These are phyloP conservation scores for Candida tetrigidarum DNA, from an alignment of 1,139 yeast genomes.

Conservation along the genomic window DNA sequence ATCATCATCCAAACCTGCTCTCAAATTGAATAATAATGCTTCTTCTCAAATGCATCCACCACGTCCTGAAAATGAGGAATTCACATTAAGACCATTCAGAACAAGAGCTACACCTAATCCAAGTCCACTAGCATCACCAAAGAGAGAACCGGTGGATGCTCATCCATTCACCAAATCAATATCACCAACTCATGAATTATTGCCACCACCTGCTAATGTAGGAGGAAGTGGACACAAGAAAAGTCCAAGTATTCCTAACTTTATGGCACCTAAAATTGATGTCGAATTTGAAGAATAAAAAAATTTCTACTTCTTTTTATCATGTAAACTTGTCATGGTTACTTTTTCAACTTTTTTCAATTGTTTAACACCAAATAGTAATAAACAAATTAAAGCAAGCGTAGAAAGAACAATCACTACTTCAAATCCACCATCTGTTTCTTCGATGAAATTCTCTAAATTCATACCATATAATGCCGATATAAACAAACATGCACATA, in stretches of 20 bases:
- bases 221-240: slow-evolving; percentile 6
- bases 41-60: slow-evolving; percentile 16
- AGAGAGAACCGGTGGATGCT: slow-evolving; percentile 12
- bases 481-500: slow-evolving; percentile 43
- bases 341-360: slow-evolving; percentile 40
- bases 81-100: slow-evolving; percentile 47
- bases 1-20: background rate
- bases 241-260: slow-evolving; percentile 28
- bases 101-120: slow-evolving; percentile 47
- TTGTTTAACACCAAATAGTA: slow-evolving; percentile 33
- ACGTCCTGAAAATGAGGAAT: slow-evolving; percentile 29
- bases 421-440: slow-evolving; percentile 54
- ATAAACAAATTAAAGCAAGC: slow-evolving; percentile 28
- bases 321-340: slow-evolving; percentile 41
- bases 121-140: slow-evolving; percentile 45
- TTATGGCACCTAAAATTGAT: slow-evolving; percentile 33
- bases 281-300: slow-evolving; percentile 32
- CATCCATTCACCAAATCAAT: background rate
- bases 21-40: slow-evolving; percentile 1
- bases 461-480: slow-evolving; percentile 65
- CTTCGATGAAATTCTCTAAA: slow-evolving; percentile 87
- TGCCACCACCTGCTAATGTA: background rate
- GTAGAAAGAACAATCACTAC: slow-evolving; percentile 32
- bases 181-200: slow-evolving; percentile 2
- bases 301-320: slow-evolving; percentile 1